These are phyloP conservation scores for Kodamaea kakaduensis DNA, from an alignment of 805 yeast genomes.

Conservation along the genomic window DNA sequence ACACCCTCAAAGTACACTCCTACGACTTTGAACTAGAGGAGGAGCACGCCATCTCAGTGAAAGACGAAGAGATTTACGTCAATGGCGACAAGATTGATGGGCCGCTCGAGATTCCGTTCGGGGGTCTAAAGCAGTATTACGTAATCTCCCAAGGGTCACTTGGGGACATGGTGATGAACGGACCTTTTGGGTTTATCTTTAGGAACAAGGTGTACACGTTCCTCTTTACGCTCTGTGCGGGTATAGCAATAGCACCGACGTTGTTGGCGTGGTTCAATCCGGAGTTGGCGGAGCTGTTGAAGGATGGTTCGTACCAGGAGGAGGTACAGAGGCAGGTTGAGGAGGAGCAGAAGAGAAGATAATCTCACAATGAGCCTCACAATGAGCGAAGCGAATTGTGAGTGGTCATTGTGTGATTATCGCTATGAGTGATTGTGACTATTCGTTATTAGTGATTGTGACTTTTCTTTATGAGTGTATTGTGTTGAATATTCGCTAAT, in stretches of 20 bases:
- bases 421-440: no score
- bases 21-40: conserved; percentile 31
- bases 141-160: conserved; percentile 29
- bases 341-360: conserved; percentile 9
- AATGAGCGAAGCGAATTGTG: neutral
- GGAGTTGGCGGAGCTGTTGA: conserved; percentile 32
- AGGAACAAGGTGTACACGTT: conserved; percentile 32
- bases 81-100: neutral
- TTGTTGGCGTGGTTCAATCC: conserved; percentile 29
- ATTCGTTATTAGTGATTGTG: no score
- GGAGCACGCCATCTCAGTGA: conserved; percentile 1
- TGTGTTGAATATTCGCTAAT: no score
- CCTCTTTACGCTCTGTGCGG: conserved; percentile 25
- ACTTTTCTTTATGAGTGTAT: no score
- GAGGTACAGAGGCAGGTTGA: conserved; percentile 11
- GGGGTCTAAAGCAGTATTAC: conserved; percentile 29
- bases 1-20: conserved; percentile 30
- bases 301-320: conserved; percentile 15
- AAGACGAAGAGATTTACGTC: conserved; percentile 1
- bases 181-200: conserved; percentile 42
- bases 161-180: conserved; percentile 29
- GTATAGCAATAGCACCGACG: conserved; percentile 31
- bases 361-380: neutral
- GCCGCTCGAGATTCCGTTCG: conserved; percentile 19
- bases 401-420: no score